Evolutionary conservation across 2,329 filamentous ascomycete species (phyloP), one percentile per base, ranked within the genome.

Genomic region (Sphaerulina populicola): DNA sequence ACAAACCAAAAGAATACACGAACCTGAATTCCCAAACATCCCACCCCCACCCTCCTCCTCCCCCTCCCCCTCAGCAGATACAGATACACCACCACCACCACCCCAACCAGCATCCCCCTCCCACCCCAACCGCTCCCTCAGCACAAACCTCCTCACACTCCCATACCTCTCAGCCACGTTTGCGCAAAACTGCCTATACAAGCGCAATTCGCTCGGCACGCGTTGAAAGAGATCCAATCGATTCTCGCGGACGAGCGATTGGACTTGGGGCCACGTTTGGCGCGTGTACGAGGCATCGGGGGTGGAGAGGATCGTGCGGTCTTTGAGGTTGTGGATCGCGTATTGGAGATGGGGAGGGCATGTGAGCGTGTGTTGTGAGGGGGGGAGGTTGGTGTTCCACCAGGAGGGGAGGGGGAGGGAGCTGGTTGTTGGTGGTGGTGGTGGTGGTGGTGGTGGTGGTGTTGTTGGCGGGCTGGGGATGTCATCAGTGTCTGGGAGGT

Each of bases 301-400:
- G 2, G 82, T 89, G 54, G 77, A 74, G 57, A 96, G 76, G 62
- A 89, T 86, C 38, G 67, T 65, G 11, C 75, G 72, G 66, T 94
- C 86, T 69, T 93, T 94, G 40, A 74, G 71, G 44, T 74, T 77
- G 4, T 50, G 12, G 43, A 61, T 44, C 49, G 84, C 71, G 57
- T 79, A 74, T 45, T 65, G 68, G 35, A 96, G 78, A 64, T 80
- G 93, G 5, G 77, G 75, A 0, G 90, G 90, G 63, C 89, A 94
- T 47, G 81, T 74, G 2, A 69, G 60, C 0, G 82, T 80, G 66
- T 83, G 80, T 56, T 83, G 70, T 23, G 74, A 66, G 33, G 72
- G 69, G 0, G 86, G 81, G 12, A 94, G 72, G 67, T 95, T 95
- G 68, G 85, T 77, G 56, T 91, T 84, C 89, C 89, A 95, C 89